Base-by-base conservation (phyloP, 495 filamentous ascomycete genomes). In the Lasiosphaeris hirsuta region DNA sequence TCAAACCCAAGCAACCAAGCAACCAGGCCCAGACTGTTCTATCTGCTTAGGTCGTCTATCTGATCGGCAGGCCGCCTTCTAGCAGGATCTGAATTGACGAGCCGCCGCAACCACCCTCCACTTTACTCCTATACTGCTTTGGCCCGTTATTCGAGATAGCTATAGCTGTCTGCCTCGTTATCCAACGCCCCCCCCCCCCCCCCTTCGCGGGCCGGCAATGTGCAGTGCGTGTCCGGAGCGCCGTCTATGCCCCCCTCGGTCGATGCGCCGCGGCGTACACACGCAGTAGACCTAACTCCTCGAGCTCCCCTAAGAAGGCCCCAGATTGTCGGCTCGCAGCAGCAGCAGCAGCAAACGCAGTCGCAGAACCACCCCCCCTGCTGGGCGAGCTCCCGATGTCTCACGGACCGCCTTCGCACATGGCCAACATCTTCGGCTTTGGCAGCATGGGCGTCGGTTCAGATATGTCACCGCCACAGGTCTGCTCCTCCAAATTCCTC, bases 321-420 rank as follows among this genome's bases (percentile, higher is more conserved):
- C 51, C 45, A 60, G 56, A 51, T 49, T 15, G 39, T 41, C 56
- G 40, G 17, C 33, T 49, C 55, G 41, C 44, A 62, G 45, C 50
- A 48, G 43, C 43, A 41, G 14, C 19, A 34, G 48, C 47, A 46
- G 18, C 46, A 57, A 40, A 36, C n/a, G 9, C 47, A 42, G n/a
- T 36, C 17, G 10, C 56, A 37, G 42, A 51, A 38, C 19, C 50
- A 50, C 55, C 45, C 47, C 11, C 47, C 17, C 47, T 36, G 17
- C 47, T 11, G 42, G 19, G 17, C 14, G 39, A 34, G 13, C 34
- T 51, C 23, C 34, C 46, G 7, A 76, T 76, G 74, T 70, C 74
- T 54, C 70, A 69, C 62, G 62, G 68, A 61, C 70, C 62, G 42
- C 62, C 67, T 46, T 58, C 62, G 49, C 56, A 62, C 46, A 61